These are phyloP conservation scores for Babesia ovis DNA, from an alignment of 169 alveolate species.

Conservation along the genomic window DNA sequence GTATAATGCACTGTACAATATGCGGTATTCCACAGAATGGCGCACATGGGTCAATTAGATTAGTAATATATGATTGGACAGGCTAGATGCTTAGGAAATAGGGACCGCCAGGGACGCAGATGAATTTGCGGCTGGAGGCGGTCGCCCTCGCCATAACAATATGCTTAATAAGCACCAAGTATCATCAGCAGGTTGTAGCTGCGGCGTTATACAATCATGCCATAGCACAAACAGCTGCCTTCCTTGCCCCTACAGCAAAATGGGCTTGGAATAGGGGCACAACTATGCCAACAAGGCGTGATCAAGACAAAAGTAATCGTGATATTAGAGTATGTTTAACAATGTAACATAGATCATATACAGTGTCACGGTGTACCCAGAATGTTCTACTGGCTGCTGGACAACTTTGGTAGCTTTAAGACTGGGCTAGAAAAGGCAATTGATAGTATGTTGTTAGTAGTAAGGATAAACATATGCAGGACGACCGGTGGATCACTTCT, in stretches of 20 bases:
- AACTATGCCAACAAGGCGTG: neutral
- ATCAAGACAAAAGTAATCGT: neutral
- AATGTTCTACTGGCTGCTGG: constrained; percentile 57
- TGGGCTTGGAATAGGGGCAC: neutral
- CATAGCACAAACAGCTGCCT: neutral
- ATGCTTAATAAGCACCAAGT: neutral
- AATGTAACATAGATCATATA: neutral
- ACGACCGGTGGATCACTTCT: constrained; percentile 52
- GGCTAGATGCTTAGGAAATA: neutral
- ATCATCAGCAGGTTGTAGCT: neutral
- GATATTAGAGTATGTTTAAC: neutral
- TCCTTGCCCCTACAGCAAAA: constrained; percentile 7
- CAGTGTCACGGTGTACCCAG: constrained; percentile 67
- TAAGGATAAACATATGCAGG: neutral
- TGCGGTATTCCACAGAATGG: too few species aligned
- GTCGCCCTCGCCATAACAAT: constrained; percentile 18
- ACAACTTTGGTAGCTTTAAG: constrained; percentile 41
- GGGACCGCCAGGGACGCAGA: constrained; percentile 12
- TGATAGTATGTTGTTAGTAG: constrained; percentile 15
- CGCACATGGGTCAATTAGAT: too few species aligned
- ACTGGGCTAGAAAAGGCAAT: constrained; percentile 28
- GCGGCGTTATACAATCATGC: neutral
- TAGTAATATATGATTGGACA: too few species aligned
- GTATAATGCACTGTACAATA: too few species aligned
- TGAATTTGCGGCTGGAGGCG: constrained; percentile 19